These are phyloP conservation scores for Epichloe festucae DNA, from an alignment of 2,329 filamentous ascomycete genomes.

Conservation along the genomic window DNA sequence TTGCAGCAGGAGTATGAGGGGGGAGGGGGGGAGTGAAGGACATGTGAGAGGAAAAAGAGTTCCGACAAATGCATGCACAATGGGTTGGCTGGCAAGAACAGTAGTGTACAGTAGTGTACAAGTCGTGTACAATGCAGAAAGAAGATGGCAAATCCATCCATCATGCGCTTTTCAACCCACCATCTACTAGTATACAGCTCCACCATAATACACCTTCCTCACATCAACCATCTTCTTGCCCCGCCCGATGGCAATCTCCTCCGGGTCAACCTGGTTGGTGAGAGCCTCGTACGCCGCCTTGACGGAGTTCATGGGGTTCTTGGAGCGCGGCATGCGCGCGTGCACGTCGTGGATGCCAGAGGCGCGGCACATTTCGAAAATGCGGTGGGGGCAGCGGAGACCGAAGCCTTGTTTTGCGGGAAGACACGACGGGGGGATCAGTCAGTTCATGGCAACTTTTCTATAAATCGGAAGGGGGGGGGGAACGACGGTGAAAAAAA, in stretches of 20 bases:
- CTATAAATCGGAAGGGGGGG: background rate
- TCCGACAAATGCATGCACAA: too few relatives aligned
- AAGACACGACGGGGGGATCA: too few relatives aligned
- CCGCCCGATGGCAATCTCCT: conserved; percentile 76
- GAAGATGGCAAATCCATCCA: too few relatives aligned
- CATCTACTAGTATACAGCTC: conserved; percentile 44
- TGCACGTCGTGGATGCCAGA: conserved; percentile 80
- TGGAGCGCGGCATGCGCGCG: conserved; percentile 67
- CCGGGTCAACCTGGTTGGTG: conserved; percentile 70
- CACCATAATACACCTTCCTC: conserved; percentile 92
- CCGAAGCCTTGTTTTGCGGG: conserved; percentile 66
- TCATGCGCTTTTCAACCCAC: background rate
- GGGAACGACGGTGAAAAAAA: background rate
- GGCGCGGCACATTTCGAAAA: conserved; percentile 87
- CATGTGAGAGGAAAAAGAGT: accelerated
- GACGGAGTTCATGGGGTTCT: conserved; percentile 96
- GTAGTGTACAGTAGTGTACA: too few relatives aligned
- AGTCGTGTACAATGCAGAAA: too few relatives aligned
- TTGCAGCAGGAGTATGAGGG: conserved; percentile 90
- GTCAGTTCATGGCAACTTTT: too few relatives aligned
- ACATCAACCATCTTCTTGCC: conserved; percentile 96
- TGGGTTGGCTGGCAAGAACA: too few relatives aligned
- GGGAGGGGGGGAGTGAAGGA: conserved; percentile 38
- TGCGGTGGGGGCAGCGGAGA: conserved; percentile 76
- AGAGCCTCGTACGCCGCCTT: conserved; percentile 82